These are phyloP conservation scores for Lecanicillium sp. DNA, from an alignment of 2,329 filamentous ascomycete genomes.

Conservation along the genomic window DNA sequence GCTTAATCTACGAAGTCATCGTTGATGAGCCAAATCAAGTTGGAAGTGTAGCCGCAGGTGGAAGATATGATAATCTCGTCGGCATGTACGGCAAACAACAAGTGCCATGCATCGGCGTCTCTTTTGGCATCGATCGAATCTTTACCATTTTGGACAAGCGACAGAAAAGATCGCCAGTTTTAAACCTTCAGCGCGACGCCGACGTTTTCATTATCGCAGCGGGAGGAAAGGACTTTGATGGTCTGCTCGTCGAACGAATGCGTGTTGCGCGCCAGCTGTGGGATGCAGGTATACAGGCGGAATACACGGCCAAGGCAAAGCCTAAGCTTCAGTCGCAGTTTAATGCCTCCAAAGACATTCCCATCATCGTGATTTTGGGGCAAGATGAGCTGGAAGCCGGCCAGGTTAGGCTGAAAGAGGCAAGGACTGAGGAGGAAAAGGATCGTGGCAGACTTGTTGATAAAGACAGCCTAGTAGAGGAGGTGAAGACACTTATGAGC, in stretches of 20 bases:
- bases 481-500: slow-evolving; percentile 45
- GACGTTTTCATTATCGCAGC: slow-evolving; percentile 96
- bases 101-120: slow-evolving; percentile 60
- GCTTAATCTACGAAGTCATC: slow-evolving; percentile 82
- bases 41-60: slow-evolving; percentile 81
- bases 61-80: slow-evolving; percentile 86
- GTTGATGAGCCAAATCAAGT: slow-evolving; percentile 76
- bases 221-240: slow-evolving; percentile 63
- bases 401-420: slow-evolving; percentile 78
- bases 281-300: slow-evolving; percentile 76
- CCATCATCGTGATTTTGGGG: slow-evolving; percentile 81
- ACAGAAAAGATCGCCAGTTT: slow-evolving; percentile 41
- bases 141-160: slow-evolving; percentile 81
- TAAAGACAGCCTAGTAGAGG: slow-evolving; percentile 50
- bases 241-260: slow-evolving; percentile 72
- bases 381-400: slow-evolving; percentile 80
- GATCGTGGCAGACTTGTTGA: slow-evolving; percentile 65
- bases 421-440: slow-evolving; percentile 72
- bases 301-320: slow-evolving; percentile 84
- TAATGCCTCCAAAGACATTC: slow-evolving; percentile 75
- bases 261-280: slow-evolving; percentile 67
- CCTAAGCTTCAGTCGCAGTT: slow-evolving; percentile 84
- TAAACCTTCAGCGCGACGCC: slow-evolving; percentile 59
- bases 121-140: slow-evolving; percentile 92
- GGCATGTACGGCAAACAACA: slow-evolving; percentile 87